A percentile compares a stretch with the other conserved stretches of the same genome.
phyloP scores from a whole-genome alignment of 805 yeast genomes.

The Tetrapisispora iriomotensis region DNA sequence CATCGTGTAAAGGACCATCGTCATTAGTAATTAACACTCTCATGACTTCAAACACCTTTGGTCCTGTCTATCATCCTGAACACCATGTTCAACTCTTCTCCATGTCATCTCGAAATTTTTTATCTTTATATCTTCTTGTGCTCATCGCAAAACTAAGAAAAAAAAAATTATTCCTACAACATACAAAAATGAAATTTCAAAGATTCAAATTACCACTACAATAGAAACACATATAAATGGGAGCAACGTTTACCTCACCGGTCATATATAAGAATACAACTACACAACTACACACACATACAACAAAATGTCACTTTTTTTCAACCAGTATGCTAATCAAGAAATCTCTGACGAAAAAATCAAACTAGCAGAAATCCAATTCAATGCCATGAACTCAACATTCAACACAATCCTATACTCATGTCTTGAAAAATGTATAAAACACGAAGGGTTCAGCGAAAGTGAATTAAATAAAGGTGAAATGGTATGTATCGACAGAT shows the following conservation, averaged over 20 bases:
- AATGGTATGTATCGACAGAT: slow-evolving; percentile 69
- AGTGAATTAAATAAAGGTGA: slow-evolving; percentile 81
- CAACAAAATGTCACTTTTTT: slow-evolving; percentile 58
- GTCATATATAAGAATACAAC: too few relatives aligned
- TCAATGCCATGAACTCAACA: slow-evolving; percentile 49
- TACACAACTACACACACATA: too few relatives aligned
- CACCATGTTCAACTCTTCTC: too few relatives aligned
- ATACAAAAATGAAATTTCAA: too few relatives aligned
- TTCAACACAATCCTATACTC: slow-evolving; percentile 45
- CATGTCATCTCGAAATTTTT: too few relatives aligned
- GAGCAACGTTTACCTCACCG: too few relatives aligned
- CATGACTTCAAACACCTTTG: slow-evolving; percentile 29
- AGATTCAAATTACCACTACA: too few relatives aligned
- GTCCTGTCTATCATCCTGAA: too few relatives aligned
- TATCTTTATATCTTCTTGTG: too few relatives aligned
- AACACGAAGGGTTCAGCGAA: slow-evolving; percentile 71
- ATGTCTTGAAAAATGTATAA: slow-evolving; percentile 72
- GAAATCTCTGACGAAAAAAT: slow-evolving; percentile 52
- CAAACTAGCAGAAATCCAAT: slow-evolving; percentile 57
- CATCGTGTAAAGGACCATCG: slow-evolving; percentile 85
- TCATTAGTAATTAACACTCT: slow-evolving; percentile 70
- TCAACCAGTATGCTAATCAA: slow-evolving; percentile 35
- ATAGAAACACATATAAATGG: too few relatives aligned
- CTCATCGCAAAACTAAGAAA: too few relatives aligned
- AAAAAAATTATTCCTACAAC: too few relatives aligned